Conservation (phyloP, 495 filamentous ascomycete genomes). For the Aspergillus incahuasiensis region DNA sequence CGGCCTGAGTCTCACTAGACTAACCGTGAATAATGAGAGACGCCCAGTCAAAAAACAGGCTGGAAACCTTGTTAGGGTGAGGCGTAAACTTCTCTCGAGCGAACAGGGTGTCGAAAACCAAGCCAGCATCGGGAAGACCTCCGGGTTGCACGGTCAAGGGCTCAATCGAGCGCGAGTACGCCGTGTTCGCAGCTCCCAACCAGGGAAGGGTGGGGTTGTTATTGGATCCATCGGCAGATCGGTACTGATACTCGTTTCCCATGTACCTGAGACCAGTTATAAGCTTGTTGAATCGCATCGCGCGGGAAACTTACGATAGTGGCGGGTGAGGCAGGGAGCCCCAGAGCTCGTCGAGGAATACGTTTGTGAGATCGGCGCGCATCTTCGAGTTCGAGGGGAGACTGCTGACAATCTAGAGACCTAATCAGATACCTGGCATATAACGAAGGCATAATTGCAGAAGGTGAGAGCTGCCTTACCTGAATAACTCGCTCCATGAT, state of each 20-base stretch:
- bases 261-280: slow-evolving; percentile 42
- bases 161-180: slow-evolving; percentile 51
- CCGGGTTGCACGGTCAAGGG: slow-evolving; percentile 49
- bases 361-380: slow-evolving; percentile 60
- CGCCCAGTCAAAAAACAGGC: slow-evolving; percentile 56
- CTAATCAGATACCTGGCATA: neutral
- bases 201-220: slow-evolving; percentile 55
- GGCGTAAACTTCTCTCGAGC: slow-evolving; percentile 49
- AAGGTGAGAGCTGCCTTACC: slow-evolving; percentile 18
- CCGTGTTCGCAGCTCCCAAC: slow-evolving; percentile 52
- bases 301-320: slow-evolving; percentile 36
- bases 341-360: slow-evolving; percentile 69
- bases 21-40: slow-evolving; percentile 53
- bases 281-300: neutral
- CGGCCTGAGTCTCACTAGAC: slow-evolving; percentile 16
- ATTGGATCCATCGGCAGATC: slow-evolving; percentile 69
- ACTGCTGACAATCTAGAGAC: slow-evolving; percentile 55
- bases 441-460: too few relatives aligned
- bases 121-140: slow-evolving; percentile 48
- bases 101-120: slow-evolving; percentile 51
- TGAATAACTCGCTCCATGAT: slow-evolving; percentile 76
- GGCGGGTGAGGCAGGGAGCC: slow-evolving; percentile 51
- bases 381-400: slow-evolving; percentile 59
- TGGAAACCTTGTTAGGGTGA: slow-evolving; percentile 55
- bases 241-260: slow-evolving; percentile 61